These are phyloP conservation scores for Zymoseptoria ardabiliae DNA, from an alignment of 2,329 filamentous ascomycete genomes.

Conservation along the genomic window DNA sequence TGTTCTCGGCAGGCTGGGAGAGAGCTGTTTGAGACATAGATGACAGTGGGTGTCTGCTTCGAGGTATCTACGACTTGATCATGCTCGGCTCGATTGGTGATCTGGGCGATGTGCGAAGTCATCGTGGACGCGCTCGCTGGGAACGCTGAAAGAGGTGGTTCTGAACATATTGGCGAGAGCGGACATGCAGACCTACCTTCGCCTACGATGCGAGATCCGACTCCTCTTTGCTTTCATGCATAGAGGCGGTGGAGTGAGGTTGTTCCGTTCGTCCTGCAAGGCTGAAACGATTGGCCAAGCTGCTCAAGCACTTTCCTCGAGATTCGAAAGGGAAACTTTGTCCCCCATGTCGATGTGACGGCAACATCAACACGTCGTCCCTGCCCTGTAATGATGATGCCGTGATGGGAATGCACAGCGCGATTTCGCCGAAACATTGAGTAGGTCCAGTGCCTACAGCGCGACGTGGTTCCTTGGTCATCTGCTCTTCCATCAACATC, in stretches of 20 bases:
- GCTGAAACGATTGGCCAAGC: background rate
- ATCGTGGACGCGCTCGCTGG: background rate
- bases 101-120: slow-evolving; percentile 8
- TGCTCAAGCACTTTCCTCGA: background rate
- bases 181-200: background rate
- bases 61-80: slow-evolving; percentile 16
- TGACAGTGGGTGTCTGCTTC: slow-evolving; percentile 22
- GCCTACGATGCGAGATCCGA: background rate
- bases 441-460: background rate
- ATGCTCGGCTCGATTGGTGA: slow-evolving; percentile 11
- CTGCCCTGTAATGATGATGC: background rate
- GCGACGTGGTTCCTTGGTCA: background rate
- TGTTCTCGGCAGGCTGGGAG: slow-evolving; percentile 17
- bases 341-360: background rate
- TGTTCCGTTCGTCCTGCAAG: slow-evolving; percentile 1
- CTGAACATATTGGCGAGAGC: background rate
- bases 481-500: background rate
- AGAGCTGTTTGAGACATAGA: slow-evolving; percentile 40
- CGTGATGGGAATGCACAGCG: background rate
- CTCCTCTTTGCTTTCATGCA: background rate
- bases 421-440: background rate
- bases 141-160: background rate
- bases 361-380: background rate
- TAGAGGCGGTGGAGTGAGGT: background rate
- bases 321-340: background rate